Base-by-base conservation (phyloP, 177 flowering plant species). In the Vitis hybrid region DNA sequence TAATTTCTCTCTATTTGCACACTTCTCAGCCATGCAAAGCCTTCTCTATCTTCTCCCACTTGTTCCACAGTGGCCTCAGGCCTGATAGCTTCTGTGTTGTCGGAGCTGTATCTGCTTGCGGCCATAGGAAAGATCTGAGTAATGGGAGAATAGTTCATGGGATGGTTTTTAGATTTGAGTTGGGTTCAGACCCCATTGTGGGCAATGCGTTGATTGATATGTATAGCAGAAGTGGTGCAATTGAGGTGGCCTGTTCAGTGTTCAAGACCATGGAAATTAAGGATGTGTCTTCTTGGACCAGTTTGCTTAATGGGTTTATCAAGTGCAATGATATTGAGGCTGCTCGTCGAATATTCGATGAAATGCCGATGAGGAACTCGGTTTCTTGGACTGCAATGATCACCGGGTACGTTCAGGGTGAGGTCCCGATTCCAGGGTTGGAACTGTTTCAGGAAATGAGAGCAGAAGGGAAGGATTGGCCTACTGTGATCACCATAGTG, bases 241-340 rank as follows among this genome's bases (percentile, higher is more conserved):
- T 78, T 58, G 32, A 21, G 19, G 19, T 59, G 60, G 85, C 90
- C 49, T 55, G 66, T 4, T 18, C 69, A 64, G 79, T 85, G 71
- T 85, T 85, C 69, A 56, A 10, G 30, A 51, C 32, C 18, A 83
- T 82, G 77, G 56, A 14, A 18, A 26, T 11, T 4, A 85, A 70
- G 68, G 83, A 83, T 76, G 81, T 81, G 9, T 79, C 72, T 54
- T 77, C 88, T 13, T 87, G 87, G 85, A 84, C 84, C 63, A 79
- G 80, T 50, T 72, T 87, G 80, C 71, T 87, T 54, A 75, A 83
- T 63, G 86, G 87, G 62, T 79, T 75, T 57, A 54, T 87, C 19
- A 62, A 79, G 50, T 81, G 77, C 66, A 60, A 69, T 59, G 81
- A 79, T 59, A 60, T 62, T n/a, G 65, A 45, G 51, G 30, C 65